These are phyloP conservation scores for Rhinocladiella similis DNA, from an alignment of 2,329 filamentous ascomycete genomes.

Conservation along the genomic window DNA sequence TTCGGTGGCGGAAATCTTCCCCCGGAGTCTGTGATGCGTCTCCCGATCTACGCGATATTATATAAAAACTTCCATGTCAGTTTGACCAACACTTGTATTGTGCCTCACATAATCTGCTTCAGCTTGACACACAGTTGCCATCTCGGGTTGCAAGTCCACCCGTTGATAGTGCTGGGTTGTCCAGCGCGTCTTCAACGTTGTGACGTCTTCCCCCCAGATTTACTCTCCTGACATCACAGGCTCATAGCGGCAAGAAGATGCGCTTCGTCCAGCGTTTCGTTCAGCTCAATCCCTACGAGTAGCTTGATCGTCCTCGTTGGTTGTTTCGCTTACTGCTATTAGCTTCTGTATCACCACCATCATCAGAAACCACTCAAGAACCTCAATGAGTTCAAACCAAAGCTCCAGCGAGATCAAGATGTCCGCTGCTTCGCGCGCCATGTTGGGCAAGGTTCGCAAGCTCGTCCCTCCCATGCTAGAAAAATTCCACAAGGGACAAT, in stretches of 20 bases:
- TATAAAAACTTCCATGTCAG: too few species aligned
- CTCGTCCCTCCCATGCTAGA: constrained; percentile 94
- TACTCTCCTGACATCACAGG: constrained; percentile 14
- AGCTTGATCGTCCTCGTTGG: background rate
- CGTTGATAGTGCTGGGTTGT: background rate
- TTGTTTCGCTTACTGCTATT: constrained; percentile 1
- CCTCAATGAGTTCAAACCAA: constrained; percentile 21
- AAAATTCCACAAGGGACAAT: constrained; percentile 94
- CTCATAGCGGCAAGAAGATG: background rate
- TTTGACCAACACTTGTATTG: too few species aligned
- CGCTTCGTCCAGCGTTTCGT: background rate
- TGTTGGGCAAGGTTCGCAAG: constrained; percentile 78
- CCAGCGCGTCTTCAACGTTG: constrained; percentile 1
- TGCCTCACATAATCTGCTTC: too few species aligned
- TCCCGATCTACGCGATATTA: too few species aligned
- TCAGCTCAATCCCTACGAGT: background rate
- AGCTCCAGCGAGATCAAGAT: constrained; percentile 42
- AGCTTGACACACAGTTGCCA: background rate
- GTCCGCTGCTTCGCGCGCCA: constrained; percentile 69
- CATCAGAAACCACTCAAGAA: background rate
- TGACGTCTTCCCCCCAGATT: constrained; percentile 8
- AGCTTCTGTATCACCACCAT: background rate
- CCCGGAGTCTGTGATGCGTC: too few species aligned
- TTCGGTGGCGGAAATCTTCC: too few species aligned
- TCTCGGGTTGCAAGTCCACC: background rate